These are phyloP conservation scores for Mortierella claussenii DNA, from an alignment of 192 early-diverging fungal species.

Conservation along the genomic window DNA sequence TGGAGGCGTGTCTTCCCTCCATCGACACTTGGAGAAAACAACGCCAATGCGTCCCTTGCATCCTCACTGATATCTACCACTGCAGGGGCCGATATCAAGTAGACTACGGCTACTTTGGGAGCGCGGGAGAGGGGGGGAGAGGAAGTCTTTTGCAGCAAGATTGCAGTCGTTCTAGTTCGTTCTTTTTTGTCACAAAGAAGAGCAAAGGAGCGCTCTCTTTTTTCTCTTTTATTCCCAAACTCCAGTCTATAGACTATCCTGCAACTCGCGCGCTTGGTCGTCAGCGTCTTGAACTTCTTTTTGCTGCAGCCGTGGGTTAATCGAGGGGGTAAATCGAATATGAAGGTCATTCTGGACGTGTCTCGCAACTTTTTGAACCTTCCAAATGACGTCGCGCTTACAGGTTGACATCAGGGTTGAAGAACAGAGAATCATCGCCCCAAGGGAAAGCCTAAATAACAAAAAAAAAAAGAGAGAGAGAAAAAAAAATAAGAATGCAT, in stretches of 20 bases:
- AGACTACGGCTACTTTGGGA: too few relatives aligned
- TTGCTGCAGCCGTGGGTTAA: neutral
- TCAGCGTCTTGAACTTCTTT: neutral
- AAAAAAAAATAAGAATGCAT: neutral
- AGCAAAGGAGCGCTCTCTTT: neutral
- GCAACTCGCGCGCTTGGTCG: neutral
- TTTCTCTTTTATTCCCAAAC: constrained; percentile 1
- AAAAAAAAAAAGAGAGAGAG: neutral
- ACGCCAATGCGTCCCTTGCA: too few relatives aligned
- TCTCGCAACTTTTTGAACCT: neutral
- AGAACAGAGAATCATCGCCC: constrained; percentile 54
- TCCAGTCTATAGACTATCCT: neutral
- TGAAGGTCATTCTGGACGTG: neutral
- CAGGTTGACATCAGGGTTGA: constrained; percentile 50
- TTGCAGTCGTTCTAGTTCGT: too few relatives aligned
- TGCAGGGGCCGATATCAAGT: too few relatives aligned
- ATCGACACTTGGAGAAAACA: too few relatives aligned
- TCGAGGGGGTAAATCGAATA: neutral
- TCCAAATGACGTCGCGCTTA: constrained; percentile 4
- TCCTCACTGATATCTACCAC: too few relatives aligned
- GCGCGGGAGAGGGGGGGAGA: too few relatives aligned
- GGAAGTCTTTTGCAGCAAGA: too few relatives aligned
- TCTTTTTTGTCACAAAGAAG: constrained; percentile 1
- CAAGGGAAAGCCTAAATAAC: constrained; percentile 49
- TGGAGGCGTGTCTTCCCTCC: too few relatives aligned